Conservation (phyloP, 352 stramenopile genomes). For the Pythium myriotylum region DNA sequence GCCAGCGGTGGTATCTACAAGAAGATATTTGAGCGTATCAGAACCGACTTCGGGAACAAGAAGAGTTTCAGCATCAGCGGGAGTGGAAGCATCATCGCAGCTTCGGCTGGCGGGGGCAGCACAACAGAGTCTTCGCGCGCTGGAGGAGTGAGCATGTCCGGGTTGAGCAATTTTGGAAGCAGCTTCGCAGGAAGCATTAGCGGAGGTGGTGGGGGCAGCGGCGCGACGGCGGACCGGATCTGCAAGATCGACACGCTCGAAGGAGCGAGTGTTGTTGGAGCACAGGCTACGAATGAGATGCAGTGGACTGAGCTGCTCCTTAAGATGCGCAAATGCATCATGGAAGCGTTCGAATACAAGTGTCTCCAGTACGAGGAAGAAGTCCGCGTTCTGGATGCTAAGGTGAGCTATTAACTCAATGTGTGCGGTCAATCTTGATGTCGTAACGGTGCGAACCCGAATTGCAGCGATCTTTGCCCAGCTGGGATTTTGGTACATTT, state of each 20-base stretch:
- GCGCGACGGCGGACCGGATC: conserved; percentile 51
- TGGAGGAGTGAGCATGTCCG: conserved; percentile 11
- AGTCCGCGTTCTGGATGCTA: conserved; percentile 61
- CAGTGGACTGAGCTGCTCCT: conserved; percentile 82
- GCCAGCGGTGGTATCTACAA: conserved; percentile 47
- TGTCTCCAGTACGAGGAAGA: conserved; percentile 84
- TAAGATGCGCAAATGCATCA: conserved; percentile 69
- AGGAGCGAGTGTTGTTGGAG: conserved; percentile 60
- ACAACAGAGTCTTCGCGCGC: neutral
- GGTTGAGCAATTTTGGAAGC: conserved; percentile 24
- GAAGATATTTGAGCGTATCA: conserved; percentile 80
- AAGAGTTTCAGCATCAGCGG: conserved; percentile 32
- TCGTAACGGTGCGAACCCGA: neutral
- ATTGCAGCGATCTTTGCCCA: conserved; percentile 36
- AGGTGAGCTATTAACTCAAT: conserved; percentile 32
- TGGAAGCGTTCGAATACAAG: conserved; percentile 80
- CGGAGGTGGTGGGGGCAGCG: conserved; percentile 15
- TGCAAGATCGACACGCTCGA: conserved; percentile 86
- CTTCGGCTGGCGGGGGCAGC: neutral
- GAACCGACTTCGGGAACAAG: conserved; percentile 60
- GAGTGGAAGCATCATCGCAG: neutral
- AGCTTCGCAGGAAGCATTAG: conserved; percentile 21
- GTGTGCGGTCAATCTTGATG: no score
- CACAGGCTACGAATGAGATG: conserved; percentile 73
- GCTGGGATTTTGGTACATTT: conserved; percentile 82